Evolutionary conservation across 1,139 yeast genomes (phyloP).

Genomic region (Kluyveromyces sp.): DNA sequence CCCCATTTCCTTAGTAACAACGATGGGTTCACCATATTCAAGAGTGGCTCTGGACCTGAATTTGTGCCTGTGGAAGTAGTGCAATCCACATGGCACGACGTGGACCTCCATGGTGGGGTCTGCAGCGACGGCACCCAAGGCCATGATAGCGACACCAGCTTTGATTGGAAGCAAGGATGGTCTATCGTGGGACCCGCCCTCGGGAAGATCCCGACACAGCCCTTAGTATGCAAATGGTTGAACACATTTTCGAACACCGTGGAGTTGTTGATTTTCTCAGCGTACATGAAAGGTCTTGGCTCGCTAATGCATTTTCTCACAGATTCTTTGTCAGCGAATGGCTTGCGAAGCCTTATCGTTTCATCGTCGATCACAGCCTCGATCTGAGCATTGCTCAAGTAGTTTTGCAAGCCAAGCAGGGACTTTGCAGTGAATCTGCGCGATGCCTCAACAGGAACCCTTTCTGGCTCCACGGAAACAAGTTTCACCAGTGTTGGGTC

Average conservation of each 20-base stretch:
- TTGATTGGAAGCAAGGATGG: conserved; percentile 65
- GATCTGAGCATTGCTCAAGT: conserved; percentile 52
- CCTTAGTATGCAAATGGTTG: conserved; percentile 48
- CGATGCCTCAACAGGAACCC: conserved; percentile 1
- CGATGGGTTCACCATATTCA: conserved; percentile 67
- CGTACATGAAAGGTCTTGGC: conserved; percentile 49
- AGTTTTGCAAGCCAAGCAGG: conserved; percentile 52
- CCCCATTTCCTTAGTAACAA: conserved; percentile 44
- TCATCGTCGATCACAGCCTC: conserved; percentile 47
- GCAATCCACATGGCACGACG: conserved; percentile 69
- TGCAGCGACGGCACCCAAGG: conserved; percentile 60
- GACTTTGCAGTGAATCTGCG: conserved; percentile 40
- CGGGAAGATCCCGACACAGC: conserved; percentile 63
- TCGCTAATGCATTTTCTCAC: conserved; percentile 35
- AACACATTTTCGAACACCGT: conserved; percentile 56
- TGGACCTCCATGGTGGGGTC: conserved; percentile 50
- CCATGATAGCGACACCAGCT: conserved; percentile 81
- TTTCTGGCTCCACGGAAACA: conserved; percentile 7
- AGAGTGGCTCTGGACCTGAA: conserved; percentile 72
- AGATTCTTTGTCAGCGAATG: conserved; percentile 35
- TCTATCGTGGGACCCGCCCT: conserved; percentile 69
- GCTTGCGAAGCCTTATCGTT: conserved; percentile 41
- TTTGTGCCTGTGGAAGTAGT: conserved; percentile 68
- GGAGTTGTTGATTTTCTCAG: conserved; percentile 58
- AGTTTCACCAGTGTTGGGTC: conserved; percentile 29